These are phyloP conservation scores for Trichoderma sp. DNA, from an alignment of 2,329 filamentous ascomycete species.

Conservation along the genomic window DNA sequence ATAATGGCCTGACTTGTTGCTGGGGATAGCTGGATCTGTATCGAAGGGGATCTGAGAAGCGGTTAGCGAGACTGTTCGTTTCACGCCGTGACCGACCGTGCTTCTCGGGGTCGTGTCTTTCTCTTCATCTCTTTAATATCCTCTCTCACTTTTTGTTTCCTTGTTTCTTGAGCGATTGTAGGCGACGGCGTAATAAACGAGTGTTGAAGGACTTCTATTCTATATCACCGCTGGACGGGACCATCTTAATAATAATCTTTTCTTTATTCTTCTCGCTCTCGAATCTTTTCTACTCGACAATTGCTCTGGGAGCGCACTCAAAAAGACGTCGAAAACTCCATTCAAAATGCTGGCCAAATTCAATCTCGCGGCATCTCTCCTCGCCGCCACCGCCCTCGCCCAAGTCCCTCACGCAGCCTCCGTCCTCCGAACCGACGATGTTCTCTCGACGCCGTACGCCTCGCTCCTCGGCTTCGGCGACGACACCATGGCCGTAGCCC, in stretches of 20 bases:
- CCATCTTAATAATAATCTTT: background rate
- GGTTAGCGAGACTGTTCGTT: constrained; percentile 1
- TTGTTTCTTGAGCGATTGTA: background rate
- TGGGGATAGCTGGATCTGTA: background rate
- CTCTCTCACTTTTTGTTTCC: background rate
- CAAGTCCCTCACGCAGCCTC: constrained; percentile 21
- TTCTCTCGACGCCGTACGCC: constrained; percentile 32
- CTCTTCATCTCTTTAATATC: background rate
- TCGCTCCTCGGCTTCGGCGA: constrained; percentile 20
- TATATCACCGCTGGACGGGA: constrained; percentile 18
- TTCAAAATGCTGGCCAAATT: constrained; percentile 13
- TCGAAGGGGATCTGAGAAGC: constrained; percentile 5
- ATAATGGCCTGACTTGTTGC: constrained; percentile 12
- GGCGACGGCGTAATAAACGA: background rate
- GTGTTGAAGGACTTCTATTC: background rate
- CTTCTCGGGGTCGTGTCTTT: background rate
- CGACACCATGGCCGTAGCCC: constrained; percentile 5
- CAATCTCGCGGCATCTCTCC: constrained; percentile 11
- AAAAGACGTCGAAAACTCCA: background rate
- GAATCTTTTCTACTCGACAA: background rate
- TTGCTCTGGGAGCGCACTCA: background rate
- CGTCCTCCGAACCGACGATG: constrained; percentile 31
- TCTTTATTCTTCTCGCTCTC: background rate
- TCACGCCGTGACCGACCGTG: background rate
- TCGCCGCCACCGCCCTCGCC: constrained; percentile 5